These are phyloP conservation scores for Pythium brassicae DNA, from an alignment of 352 stramenopile species.

Conservation along the genomic window DNA sequence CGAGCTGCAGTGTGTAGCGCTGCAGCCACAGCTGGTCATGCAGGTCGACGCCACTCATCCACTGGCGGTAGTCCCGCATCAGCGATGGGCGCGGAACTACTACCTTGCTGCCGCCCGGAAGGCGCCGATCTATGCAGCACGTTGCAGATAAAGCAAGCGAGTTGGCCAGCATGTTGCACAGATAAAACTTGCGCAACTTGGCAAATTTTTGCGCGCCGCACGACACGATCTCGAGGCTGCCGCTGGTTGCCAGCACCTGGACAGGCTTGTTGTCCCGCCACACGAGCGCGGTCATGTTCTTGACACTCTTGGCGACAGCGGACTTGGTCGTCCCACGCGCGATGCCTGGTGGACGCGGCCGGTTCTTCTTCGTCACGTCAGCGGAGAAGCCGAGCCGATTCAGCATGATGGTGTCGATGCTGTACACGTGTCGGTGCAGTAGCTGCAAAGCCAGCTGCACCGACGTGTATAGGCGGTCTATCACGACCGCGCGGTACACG, in stretches of 20 bases:
- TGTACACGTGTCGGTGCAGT: not conserved
- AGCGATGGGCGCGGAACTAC: not conserved
- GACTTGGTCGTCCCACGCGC: not conserved
- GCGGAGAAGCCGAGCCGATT: not conserved
- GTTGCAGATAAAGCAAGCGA: no score
- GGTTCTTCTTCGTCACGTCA: not conserved
- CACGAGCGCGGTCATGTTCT: not conserved
- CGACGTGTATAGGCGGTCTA: not conserved
- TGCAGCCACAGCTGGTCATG: not conserved
- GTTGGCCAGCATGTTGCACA: not conserved
- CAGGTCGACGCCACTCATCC: not conserved
- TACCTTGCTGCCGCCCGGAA: not conserved
- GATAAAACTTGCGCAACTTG: not conserved
- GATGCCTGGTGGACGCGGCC: not conserved
- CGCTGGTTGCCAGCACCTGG: not conserved
- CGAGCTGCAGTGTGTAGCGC: not conserved
- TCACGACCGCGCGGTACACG: not conserved
- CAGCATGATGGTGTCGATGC: not conserved
- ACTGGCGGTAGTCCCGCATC: not conserved
- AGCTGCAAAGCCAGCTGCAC: not conserved
- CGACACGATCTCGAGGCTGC: not conserved
- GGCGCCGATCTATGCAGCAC: not conserved
- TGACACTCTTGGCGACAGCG: not conserved
- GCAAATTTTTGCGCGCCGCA: not conserved
- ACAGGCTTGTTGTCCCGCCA: not conserved